Conservation (phyloP, 2,329 filamentous ascomycete genomes). For the Apiospora arundinis region DNA sequence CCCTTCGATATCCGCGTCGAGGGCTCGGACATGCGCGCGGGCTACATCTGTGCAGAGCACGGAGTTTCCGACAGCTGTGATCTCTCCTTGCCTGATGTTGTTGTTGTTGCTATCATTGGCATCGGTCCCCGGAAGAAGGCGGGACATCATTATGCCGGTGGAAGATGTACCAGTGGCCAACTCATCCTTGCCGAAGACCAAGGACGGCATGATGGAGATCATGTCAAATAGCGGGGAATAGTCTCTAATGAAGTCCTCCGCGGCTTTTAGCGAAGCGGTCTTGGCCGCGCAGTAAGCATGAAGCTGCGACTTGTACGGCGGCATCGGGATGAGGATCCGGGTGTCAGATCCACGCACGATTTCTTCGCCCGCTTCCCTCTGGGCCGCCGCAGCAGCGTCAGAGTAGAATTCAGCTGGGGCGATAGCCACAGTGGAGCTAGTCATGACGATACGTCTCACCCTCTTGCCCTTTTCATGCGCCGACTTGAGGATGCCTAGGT, state of each 20-base stretch:
- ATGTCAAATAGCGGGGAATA: conserved; percentile 20
- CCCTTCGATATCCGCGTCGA: conserved; percentile 17
- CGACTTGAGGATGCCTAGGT: conserved; percentile 33
- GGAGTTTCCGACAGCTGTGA: conserved; percentile 17
- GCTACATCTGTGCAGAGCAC: conserved; percentile 25
- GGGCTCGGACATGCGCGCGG: conserved; percentile 22
- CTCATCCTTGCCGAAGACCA: conserved; percentile 26
- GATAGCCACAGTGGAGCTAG: conserved; percentile 37
- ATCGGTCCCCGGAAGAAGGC: neutral
- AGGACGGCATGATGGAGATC: conserved; percentile 25
- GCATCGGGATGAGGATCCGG: conserved; percentile 19
- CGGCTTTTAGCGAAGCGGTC: conserved; percentile 22
- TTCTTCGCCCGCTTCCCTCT: neutral
- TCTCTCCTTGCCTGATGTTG: neutral
- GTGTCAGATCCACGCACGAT: conserved; percentile 15
- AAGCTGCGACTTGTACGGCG: conserved; percentile 25
- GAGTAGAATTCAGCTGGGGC: conserved; percentile 27
- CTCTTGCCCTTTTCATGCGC: conserved; percentile 29
- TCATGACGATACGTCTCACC: conserved; percentile 36
- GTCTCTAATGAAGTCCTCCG: conserved; percentile 18
- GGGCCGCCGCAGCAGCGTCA: neutral
- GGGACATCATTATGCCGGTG: conserved; percentile 22
- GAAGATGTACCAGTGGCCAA: conserved; percentile 9
- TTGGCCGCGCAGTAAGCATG: conserved; percentile 29
- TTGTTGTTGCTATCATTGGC: neutral